Evolutionary conservation across 2,329 filamentous ascomycete species (phyloP).

Genomic region (Exophiala viscosa): DNA sequence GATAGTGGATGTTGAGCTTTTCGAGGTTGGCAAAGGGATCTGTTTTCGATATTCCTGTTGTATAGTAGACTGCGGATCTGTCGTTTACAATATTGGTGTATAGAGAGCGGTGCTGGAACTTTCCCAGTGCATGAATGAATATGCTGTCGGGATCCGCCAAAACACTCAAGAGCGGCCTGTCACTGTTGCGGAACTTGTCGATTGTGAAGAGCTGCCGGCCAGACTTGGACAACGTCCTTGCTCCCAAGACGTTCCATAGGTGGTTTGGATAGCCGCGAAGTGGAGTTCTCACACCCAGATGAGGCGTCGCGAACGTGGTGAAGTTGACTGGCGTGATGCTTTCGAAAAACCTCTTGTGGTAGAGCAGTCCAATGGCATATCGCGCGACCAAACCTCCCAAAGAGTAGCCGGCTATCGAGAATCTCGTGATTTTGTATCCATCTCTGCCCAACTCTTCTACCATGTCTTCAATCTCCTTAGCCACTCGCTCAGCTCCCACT

Average conservation of each 20-base stretch:
- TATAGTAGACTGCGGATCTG: slow-evolving; percentile 76
- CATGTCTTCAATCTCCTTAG: slow-evolving; percentile 60
- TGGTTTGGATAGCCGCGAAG: slow-evolving; percentile 62
- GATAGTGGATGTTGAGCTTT: slow-evolving; percentile 66
- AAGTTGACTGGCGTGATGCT: slow-evolving; percentile 85
- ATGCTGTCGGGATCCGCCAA: slow-evolving; percentile 80
- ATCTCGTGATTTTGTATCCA: slow-evolving; percentile 70
- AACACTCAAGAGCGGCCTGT: slow-evolving; percentile 72
- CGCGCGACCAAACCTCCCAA: slow-evolving; percentile 81
- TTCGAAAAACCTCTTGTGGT: slow-evolving; percentile 76
- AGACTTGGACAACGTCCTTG: slow-evolving; percentile 74
- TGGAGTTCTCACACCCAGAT: slow-evolving; percentile 71
- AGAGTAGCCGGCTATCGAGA: slow-evolving; percentile 87
- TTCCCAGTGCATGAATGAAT: slow-evolving; percentile 73
- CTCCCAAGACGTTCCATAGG: slow-evolving; percentile 79
- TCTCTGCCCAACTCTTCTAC: slow-evolving; percentile 52
- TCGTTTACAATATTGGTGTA: slow-evolving; percentile 91
- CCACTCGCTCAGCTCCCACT: slow-evolving; percentile 63
- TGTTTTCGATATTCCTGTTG: slow-evolving; percentile 69
- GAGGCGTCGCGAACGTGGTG: slow-evolving; percentile 83
- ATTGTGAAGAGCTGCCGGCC: slow-evolving; percentile 84
- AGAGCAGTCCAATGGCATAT: slow-evolving; percentile 79
- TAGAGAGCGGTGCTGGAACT: slow-evolving; percentile 71
- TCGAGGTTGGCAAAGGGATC: slow-evolving; percentile 72
- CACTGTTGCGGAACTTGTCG: slow-evolving; percentile 78